Evolutionary conservation across 2,329 filamentous ascomycete genomes (phyloP), one percentile per base, ranked within the genome.

Genomic region (Cordyceps tenuipes): DNA sequence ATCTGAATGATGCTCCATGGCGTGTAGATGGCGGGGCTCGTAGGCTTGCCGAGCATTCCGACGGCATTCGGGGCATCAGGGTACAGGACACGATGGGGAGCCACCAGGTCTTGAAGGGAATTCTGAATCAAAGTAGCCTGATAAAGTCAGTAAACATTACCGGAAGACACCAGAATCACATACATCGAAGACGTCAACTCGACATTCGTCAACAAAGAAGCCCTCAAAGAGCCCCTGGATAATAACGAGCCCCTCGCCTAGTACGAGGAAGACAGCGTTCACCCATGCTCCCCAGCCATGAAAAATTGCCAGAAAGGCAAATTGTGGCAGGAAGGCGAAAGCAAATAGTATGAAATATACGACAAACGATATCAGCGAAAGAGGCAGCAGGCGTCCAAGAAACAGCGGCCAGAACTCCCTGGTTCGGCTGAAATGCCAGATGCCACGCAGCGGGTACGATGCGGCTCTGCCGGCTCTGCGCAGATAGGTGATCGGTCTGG

Each of bases 1-100:
- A 96, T 94, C 72, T 97, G 93, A n/a, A 90, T 83, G 58, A 96
- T 77, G 59, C 90, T 96, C 79, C 95, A 97, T 0, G 93, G 93
- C 9, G 89, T 86, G 73, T 94, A 97, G 19, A 90, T 81, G 0
- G 91, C 89, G 1, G 85, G 79, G 23, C 77, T 84, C 0, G 87
- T 91, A 0, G 91, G 90, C 65, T 90, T 91, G 31, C 92, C 93
- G 0, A 97, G 84, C 73, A 87, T 87, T 70, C 87, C 87, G 53
- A 94, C 85, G 0, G 91, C 83, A 66, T 87, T 85, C 52, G 87
- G 83, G 1, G 85, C 85, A 62, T 92, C 86, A 26, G 76, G 76
- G 69, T 83, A 86, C 67, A 86, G 78, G 62, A 89, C 75, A 72
- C 90, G 76, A 65, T 88, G 80, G 54, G 84, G 79, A 23, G 82